Base-by-base conservation (phyloP, 768 basidiomycete genomes). In the Leccinum barrowsii region DNA sequence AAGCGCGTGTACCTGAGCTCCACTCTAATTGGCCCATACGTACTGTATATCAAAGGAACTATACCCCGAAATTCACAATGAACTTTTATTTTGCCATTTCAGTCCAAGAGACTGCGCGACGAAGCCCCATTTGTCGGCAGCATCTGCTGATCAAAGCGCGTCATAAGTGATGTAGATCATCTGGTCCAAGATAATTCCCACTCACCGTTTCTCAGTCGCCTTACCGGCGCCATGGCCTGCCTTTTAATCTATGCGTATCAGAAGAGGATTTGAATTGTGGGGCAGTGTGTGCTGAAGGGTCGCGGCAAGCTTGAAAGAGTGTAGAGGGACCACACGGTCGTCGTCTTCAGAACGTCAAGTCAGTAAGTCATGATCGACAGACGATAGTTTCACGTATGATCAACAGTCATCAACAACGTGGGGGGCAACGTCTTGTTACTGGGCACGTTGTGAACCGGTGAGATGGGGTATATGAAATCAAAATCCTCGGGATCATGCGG, bases 301-400 rank as follows among this genome's bases (percentile, higher is more conserved):
- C 15, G 92, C 92, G 0, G 86, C 85, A 52, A 84, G 79, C 73
- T 94, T 94, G 81, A 89, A 92, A 8, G 90, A 89, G 72, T 92
- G 92, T 68, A 90, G 75, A 1, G 90, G 89, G 5, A 92, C 90
- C n/a, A 93, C 91, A 34, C 91, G 86, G 65, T 91, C 89, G 63
- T 92, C 91, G 61, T 90, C 89, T 90, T 64, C 12, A 32, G 21
- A 40, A 42, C 48, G 50, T 28, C 28, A 26, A 22, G 30, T n/a
- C 19, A 21, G 32, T 65, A 21, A 65, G 61, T 51, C 47, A 54
- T 28, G 8, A 40, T 54, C 6, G 17, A 19, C 5, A 35, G 32
- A 32, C 7, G 7, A 32, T 7, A 10, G n/a, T 50, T 17, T 28
- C 48, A 79, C 88, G 62, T 70, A 92, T 88, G 89, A 70, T 90